Base-by-base conservation (phyloP, 2,329 filamentous ascomycete genomes). In the Decorospora gaudefroyi region DNA sequence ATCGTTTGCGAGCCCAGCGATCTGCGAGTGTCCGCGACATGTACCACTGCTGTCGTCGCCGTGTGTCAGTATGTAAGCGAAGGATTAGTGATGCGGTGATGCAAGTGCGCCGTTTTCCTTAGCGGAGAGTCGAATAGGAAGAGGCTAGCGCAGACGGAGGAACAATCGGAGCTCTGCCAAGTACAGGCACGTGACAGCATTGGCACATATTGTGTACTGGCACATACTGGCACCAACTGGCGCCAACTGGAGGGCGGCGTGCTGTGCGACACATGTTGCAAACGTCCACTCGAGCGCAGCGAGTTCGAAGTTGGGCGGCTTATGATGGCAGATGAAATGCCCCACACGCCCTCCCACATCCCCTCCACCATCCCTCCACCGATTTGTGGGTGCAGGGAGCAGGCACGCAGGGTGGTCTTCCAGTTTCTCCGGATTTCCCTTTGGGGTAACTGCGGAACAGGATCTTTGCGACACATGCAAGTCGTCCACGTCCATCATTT, bases 11-110 rank as follows among this genome's bases (percentile, higher is more conserved):
- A 47, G 73, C 73, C 73, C 73, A 75, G 59, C 72, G 72, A 65
- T 75, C 79, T 59, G 74, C 78, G 53, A 76, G 74, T 62, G 78
- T 62, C 56, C 78, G 76, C 72, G 67, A 77, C 78, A 81, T 81
- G 68, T 72, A 78, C 67, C 55, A 62, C 63, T 38, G 46, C 12
- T 42, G 34, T 35, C 33, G 26, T 33, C 31, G 25, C 25, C 4
- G 31, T 28, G 12, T 8, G 31, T 29, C 19, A 23, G 37, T 23
- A 23, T 4, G 36, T 17, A 6, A 46, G 43, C 18, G 12, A 30
- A 35, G 39, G 38, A 26, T 36, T 42, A 35, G 48, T 32, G 50
- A 54, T 37, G 50, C 34, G 46, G 41, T 51, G 50, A 46, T 36
- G 38, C 21, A 23, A 23, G 21, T 34, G 49, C 31, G 52, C 44